Evolutionary conservation across 73 alveolate genomes (phyloP), one percentile per base, ranked within the genome.

Genomic region (Blepharisma japonicum): DNA sequence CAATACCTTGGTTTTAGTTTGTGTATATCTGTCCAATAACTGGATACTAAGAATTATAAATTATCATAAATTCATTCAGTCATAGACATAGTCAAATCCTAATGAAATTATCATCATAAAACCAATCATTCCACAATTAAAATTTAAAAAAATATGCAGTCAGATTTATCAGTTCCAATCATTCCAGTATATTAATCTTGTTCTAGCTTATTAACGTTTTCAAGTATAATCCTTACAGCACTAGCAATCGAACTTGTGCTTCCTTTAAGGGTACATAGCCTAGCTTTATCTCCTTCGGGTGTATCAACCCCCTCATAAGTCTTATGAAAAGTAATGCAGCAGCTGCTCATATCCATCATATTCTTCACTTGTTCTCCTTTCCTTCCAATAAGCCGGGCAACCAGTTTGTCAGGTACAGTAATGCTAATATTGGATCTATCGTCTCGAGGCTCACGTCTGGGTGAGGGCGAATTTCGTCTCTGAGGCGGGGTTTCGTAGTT

Each of bases 181-280:
- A 25, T 25, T 61, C 74, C 74, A 61, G 66, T 51, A 51, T 14
- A 51, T 61, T 61, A 61, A 61, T 61, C 74, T 14, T 61, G 50
- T 61, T 61, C 74, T 61, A 61, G 74, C 46, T 61, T 61, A 61
- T 39, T 61, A 20, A 61, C 74, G 14, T 61, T n/a, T 39, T 61
- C 74, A 61, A 61, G 74, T 8, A 61, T 61, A 61, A 25, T 61
- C 74, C 74, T 14, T 0, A 61, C 74, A 18, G 74, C 74, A 25
- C 14, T 61, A 61, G 74, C 14, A 20, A 61, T 61, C 4, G 74
- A n/a, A 18, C 74, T 25, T 14, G 74, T 61, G 23, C 23, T 61
- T 61, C 74, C 74, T 61, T 61, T 61, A 14, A 61, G 23, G 74
- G 74, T 61, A 39, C 74, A 61, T 14, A 61, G 74, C 46, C 74